Evolutionary conservation across 805 yeast species (phyloP), one percentile per base, ranked within the genome.

Genomic region (Nakazawaea anatomiae): DNA sequence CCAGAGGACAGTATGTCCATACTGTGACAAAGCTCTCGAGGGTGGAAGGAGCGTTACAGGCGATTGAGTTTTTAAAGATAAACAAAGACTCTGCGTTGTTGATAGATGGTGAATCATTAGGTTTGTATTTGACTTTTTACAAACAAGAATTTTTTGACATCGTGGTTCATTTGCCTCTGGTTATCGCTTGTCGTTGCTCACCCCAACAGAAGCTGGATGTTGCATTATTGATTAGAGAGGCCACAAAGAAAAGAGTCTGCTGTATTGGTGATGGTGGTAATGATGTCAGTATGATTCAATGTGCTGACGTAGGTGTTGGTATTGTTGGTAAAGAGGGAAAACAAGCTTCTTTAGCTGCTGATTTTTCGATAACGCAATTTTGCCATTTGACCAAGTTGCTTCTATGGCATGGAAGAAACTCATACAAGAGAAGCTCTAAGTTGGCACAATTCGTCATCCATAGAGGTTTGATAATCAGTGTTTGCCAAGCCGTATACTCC

Each of bases 231-330:
- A 94, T 94, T 56, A 79, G 91, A 60, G 79, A 79, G 53, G 69
- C 80, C 32, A 94, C 98, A 0, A 88, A 89, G 5, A 89, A 88
- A 62, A 73, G 99, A 47, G 97, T 92, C 2, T 92, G 98, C 57
- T 94, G 98, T 62, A 95, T 94, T 58, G 99, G 99, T 51, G 99
- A 94, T 68, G 99, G 99, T 60, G 99, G 99, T 60, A 94, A 94
- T 62, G 99, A 94, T 68, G 99, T 94, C 35, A 87, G 96, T 59
- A 94, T 94, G 99, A 94, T 94, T 57, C 99, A 94, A 69, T 86
- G 95, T 57, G 99, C 99, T 0, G 97, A 95, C 71, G 97, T 94
- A 8, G 99, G 99, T 53, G 96, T 94, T 31, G 99, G 99, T 51
- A 94, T 94, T 57, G 99, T 94, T 25, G 99, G 99, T 38, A 94